A percentile compares a stretch with the other conserved stretches of the same genome.
phyloP scores from a whole-genome alignment of 2,329 filamentous ascomycete genomes.

The Colletotrichum horii region DNA sequence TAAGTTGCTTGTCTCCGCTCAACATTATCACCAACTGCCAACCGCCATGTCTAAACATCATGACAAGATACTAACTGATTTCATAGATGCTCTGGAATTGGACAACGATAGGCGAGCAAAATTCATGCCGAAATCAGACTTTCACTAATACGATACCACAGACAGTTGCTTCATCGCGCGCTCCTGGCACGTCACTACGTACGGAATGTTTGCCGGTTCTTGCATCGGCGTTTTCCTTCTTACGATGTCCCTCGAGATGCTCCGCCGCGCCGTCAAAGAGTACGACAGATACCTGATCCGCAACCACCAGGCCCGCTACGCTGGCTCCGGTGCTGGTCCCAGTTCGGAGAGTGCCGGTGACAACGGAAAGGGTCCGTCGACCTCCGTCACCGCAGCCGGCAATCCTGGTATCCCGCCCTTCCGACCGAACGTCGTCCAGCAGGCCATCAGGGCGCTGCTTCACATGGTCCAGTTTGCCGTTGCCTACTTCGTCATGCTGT shows the following conservation, averaged over 20 bases:
- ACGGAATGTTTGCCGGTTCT: constrained; percentile 77
- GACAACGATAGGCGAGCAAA: too few species aligned
- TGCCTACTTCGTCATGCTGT: constrained; percentile 81
- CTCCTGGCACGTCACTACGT: constrained; percentile 73
- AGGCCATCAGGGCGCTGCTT: constrained; percentile 68
- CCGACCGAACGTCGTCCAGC: constrained; percentile 68
- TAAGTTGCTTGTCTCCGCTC: constrained; percentile 32
- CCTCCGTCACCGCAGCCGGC: neutral
- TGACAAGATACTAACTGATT: constrained; percentile 8
- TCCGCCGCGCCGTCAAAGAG: constrained; percentile 74
- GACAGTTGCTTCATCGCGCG: constrained; percentile 3
- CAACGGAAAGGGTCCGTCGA: constrained; percentile 8
- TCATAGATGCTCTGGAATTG: constrained; percentile 81
- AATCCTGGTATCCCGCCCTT: constrained; percentile 35
- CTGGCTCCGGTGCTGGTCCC: constrained; percentile 20
- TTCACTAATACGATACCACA: too few species aligned
- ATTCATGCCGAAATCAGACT: too few species aligned
- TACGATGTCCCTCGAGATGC: constrained; percentile 72
- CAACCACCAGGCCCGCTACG: constrained; percentile 40
- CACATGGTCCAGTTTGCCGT: constrained; percentile 76
- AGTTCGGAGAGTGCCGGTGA: constrained; percentile 1
- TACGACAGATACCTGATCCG: constrained; percentile 72
- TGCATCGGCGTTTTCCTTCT: constrained; percentile 82
- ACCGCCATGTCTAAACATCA: too few species aligned
- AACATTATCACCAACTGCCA: constrained; percentile 11